A percentile compares a stretch with the other conserved stretches of the same genome.
These are phyloP conservation scores for Lentinula edodes DNA, from an alignment of 768 basidiomycete species.

Conservation along the genomic window DNA sequence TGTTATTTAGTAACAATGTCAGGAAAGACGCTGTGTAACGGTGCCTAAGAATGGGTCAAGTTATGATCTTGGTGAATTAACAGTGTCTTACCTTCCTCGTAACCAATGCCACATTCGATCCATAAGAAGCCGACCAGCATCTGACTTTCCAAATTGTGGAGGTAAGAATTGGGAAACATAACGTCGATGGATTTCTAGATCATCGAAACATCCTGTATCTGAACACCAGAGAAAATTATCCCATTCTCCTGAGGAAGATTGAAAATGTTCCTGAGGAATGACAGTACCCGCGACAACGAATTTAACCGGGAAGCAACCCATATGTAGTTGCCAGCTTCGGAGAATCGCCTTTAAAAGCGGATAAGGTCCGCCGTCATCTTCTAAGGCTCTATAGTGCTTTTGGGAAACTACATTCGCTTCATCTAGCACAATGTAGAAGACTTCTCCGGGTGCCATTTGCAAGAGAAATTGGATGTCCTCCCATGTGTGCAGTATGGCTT, in stretches of 20 bases:
- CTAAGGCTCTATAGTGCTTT: background rate
- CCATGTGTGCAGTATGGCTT: background rate
- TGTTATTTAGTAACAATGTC: background rate
- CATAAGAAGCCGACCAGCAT: background rate
- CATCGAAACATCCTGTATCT: conserved; percentile 7
- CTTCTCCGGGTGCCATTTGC: background rate
- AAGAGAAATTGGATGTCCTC: background rate
- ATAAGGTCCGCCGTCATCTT: background rate
- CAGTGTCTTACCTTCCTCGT: conserved; percentile 7
- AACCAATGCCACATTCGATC: conserved; percentile 11
- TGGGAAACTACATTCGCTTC: conserved; percentile 3
- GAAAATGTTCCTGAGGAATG: conserved; percentile 1
- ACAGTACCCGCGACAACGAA: conserved; percentile 4
- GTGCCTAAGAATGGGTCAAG: background rate
- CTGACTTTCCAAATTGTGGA: background rate
- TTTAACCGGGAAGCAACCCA: background rate
- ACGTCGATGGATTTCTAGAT: background rate
- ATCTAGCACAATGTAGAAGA: conserved; percentile 4
- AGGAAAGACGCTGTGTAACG: background rate
- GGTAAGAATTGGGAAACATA: conserved; percentile 9
- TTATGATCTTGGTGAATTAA: background rate
- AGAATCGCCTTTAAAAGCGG: conserved; percentile 6
- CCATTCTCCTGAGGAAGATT: background rate
- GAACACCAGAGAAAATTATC: conserved; percentile 7
- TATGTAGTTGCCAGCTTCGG: background rate